Evolutionary conservation across 2,329 filamentous ascomycete genomes (phyloP), one percentile per base, ranked within the genome.

Genomic region (Cytospora mali): DNA sequence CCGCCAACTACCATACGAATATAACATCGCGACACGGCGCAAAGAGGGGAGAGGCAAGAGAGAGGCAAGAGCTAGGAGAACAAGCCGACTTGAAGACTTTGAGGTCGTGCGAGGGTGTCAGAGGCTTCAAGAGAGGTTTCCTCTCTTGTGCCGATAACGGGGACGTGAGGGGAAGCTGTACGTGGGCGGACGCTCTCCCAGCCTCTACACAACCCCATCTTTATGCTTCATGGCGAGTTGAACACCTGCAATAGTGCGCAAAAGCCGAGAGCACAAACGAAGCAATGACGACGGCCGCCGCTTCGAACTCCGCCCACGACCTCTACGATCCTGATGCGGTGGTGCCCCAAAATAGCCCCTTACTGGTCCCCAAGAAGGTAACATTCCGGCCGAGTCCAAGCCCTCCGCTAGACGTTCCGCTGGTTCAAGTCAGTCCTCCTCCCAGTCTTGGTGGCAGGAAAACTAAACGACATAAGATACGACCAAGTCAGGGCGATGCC

Each of bases 401-500:
- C 69, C 82, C 83, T 14, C 75, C 78, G 35, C 80, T 78, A 67
- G 76, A 75, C 68, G 73, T 80, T 62, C 75, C 76, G 69, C 71
- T 74, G 71, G 75, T 77, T 71, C 75, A 73, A 75, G 74, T 77
- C 73, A 79, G 78, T 79, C 74, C 72, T 68, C 71, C 71, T 73
- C 71, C 70, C 69, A 75, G 69, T 66, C 70, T 70, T 64, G 74
- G 73, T 69, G 72, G 75, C 73, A 79, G 78, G 72, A 80, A 79
- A 71, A 76, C 79, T 80, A 82, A 81, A 79, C 76, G 75, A 55
- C 78, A 72, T 70, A 86, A 85, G 82, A 76, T 81, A 66, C 79
- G 75, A 67, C 79, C 83, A 49, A 85, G 78, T 69, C 84, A 84
- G 71, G 85, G 84, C 69, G 87, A 90, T 81, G 84, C 81, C 68